Evolutionary conservation across 2,329 filamentous ascomycete species (phyloP).

Genomic region (Penicillium aurantiogriseum): DNA sequence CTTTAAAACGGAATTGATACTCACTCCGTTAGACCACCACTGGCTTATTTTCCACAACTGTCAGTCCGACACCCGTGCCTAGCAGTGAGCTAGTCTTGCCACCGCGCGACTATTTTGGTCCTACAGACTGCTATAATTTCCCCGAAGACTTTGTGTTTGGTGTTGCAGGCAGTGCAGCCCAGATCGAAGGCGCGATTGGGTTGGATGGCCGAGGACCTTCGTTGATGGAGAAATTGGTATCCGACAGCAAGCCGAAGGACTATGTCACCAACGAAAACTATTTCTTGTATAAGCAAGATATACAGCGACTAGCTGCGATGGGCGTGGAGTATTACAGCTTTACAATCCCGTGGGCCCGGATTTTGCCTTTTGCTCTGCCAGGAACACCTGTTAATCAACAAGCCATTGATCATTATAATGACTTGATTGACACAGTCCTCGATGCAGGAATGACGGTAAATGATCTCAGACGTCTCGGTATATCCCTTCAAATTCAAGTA

Average conservation of each 20-base stretch:
- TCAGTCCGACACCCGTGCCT: conserved; percentile 55
- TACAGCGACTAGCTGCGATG: conserved; percentile 39
- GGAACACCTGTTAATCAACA: conserved; percentile 48
- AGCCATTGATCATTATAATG: conserved; percentile 50
- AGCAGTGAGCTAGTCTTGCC: conserved; percentile 57
- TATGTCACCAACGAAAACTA: conserved; percentile 54
- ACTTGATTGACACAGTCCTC: conserved; percentile 47
- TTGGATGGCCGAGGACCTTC: conserved; percentile 42
- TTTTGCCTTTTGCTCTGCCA: conserved; percentile 49
- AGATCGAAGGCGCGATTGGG: conserved; percentile 47
- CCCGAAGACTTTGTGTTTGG: conserved; percentile 46
- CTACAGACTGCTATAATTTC: conserved; percentile 36
- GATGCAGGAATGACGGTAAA: conserved; percentile 39
- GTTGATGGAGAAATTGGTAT: conserved; percentile 40
- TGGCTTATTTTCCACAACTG: conserved; percentile 52
- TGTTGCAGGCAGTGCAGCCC: conserved; percentile 43
- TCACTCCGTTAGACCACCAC: conserved; percentile 24
- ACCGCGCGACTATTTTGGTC: conserved; percentile 52
- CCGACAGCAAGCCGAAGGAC: conserved; percentile 38
- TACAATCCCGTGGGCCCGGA: conserved; percentile 50
- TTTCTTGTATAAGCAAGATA: conserved; percentile 52
- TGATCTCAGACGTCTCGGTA: too few relatives aligned
- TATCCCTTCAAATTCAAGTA: background rate
- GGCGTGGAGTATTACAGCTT: conserved; percentile 45
- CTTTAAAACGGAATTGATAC: background rate